phyloP scores from a whole-genome alignment of 768 basidiomycete species.

The Cystoderma amianthinum region DNA sequence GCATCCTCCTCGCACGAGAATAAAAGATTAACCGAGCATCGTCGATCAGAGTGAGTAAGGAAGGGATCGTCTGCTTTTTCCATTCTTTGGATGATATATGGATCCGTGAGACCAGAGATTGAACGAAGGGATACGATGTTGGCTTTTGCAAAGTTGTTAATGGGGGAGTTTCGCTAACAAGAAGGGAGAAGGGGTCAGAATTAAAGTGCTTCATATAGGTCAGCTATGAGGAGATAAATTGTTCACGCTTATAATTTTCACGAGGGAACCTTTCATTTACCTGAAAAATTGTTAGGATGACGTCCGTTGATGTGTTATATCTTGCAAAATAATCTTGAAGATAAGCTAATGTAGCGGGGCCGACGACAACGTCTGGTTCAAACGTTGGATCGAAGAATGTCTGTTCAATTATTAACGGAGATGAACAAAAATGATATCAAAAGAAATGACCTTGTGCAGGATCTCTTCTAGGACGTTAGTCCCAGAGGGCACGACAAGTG shows the following conservation, averaged over 20 bases:
- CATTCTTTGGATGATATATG: constrained; percentile 14
- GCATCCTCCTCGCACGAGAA: constrained; percentile 15
- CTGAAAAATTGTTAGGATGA: constrained; percentile 53
- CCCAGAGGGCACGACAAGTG: constrained; percentile 44
- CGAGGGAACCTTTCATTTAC: too few species aligned
- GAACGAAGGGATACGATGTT: constrained; percentile 20
- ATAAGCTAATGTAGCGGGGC: constrained; percentile 48
- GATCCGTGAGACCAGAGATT: constrained; percentile 28
- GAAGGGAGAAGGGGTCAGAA: constrained; percentile 46
- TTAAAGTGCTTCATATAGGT: constrained; percentile 65
- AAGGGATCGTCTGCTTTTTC: constrained; percentile 16
- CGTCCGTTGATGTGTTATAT: constrained; percentile 51
- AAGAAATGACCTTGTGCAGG: constrained; percentile 38
- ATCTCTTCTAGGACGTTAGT: constrained; percentile 42
- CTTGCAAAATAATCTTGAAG: constrained; percentile 51
- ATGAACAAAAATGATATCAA: background rate
- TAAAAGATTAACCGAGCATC: constrained; percentile 22
- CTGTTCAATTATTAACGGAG: constrained; percentile 5
- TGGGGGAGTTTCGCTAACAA: constrained; percentile 19
- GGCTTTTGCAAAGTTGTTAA: constrained; percentile 7
- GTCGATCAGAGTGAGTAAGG: constrained; percentile 26
- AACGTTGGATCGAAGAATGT: constrained; percentile 58
- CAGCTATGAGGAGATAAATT: constrained; percentile 41
- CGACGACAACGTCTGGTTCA: constrained; percentile 54
- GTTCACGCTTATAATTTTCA: too few species aligned